Conservation (phyloP, 2,329 filamentous ascomycete species). For the Ramularia endophylla region DNA sequence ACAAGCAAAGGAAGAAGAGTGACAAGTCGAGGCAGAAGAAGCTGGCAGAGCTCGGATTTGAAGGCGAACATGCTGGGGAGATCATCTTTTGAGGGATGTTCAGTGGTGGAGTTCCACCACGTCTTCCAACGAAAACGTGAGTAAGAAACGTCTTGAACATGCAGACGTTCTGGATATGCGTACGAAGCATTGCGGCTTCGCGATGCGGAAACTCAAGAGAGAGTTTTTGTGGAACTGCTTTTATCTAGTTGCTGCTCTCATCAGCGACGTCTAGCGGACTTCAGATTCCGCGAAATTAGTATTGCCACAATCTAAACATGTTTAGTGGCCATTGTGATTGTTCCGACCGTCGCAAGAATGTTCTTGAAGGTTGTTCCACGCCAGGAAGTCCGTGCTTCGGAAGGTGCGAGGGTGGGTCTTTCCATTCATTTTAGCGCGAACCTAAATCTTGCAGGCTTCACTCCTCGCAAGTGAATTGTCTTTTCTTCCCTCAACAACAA, state of each 20-base stretch:
- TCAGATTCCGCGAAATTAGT: too few species aligned
- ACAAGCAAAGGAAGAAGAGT: conserved; percentile 59
- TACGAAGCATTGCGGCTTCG: not conserved
- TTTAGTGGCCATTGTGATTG: too few species aligned
- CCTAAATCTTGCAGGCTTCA: too few species aligned
- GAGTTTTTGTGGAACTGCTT: not conserved
- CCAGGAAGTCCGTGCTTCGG: too few species aligned
- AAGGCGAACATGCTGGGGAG: conserved; percentile 76
- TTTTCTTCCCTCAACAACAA: too few species aligned
- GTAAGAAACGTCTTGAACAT: conserved; percentile 33
- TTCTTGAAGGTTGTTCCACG: too few species aligned
- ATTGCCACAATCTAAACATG: too few species aligned
- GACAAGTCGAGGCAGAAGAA: conserved; percentile 69
- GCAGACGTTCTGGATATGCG: conserved; percentile 22
- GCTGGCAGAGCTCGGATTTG: conserved; percentile 74
- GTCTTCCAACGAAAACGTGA: conserved; percentile 3
- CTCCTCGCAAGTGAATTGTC: too few species aligned
- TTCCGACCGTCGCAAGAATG: too few species aligned
- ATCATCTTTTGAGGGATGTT: conserved; percentile 53
- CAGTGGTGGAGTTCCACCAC: not conserved
- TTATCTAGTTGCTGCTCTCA: not conserved
- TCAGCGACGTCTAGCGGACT: not conserved
- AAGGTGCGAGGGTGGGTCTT: too few species aligned
- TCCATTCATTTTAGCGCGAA: too few species aligned
- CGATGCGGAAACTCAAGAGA: conserved; percentile 1